Evolutionary conservation across 768 basidiomycete genomes (phyloP), one percentile per base, ranked within the genome.

Genomic region (Pisolithus albus): DNA sequence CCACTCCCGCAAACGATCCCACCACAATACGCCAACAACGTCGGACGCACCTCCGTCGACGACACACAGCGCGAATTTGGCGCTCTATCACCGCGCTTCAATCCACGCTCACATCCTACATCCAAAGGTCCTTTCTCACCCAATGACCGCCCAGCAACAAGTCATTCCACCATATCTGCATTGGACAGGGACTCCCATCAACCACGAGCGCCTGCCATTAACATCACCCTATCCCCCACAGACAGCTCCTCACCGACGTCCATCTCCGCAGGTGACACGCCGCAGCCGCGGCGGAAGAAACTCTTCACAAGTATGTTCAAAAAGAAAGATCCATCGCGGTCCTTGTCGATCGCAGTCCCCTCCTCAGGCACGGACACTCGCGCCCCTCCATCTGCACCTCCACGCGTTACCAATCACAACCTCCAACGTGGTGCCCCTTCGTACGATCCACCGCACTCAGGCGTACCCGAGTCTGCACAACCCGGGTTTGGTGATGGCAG

Each of bases 261-360:
- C 44, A 26, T 34, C 11, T 34, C 34, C 34, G 13, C 34, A 34
- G 34, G 34, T 19, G 40, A 13, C 11, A n/a, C 8, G 1, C 40
- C 42, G 13, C 56, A n/a, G 44, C 60, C 71, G 45, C 67, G 53
- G 53, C 71, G 57, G 58, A 83, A 80, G 55, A 77, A 70, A 51
- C 53, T 91, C 18, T 86, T 90, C 56, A 76, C 82, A 24, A 85
- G 79, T 61, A 68, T 90, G 32, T 91, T 91, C 73, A 85, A 79
- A 62, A 80, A 76, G 60, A 81, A 76, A 58, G 64, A 53, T 19
- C 19, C 56, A n/a, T 11, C 62, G 7, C 55, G 60, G 7, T 51
- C 60, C 5, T 34, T 56, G 30, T 49, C 58, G 11, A 52, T 64
- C 30, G 56, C 62, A 18, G 58, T 67, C 41, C 60, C 67, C n/a